Evolutionary conservation across 1,284 basidiomycete genomes (phyloP), one percentile per base, ranked within the genome.

Genomic region (Cryptococcus sp.): DNA sequence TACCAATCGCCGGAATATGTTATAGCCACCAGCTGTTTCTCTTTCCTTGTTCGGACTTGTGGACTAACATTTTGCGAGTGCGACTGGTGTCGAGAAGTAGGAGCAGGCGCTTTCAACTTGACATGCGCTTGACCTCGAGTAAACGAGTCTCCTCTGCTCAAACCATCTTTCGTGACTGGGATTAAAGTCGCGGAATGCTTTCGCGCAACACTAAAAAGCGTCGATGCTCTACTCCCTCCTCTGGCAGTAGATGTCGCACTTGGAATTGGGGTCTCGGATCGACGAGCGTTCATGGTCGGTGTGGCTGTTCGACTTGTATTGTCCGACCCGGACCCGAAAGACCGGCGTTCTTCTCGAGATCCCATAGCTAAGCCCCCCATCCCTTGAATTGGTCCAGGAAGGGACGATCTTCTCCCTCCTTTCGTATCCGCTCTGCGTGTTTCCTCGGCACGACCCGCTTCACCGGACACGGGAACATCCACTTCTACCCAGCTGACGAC

Each of bases 1-100:
- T 94, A 95, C 92, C 92, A 95, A n/a, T 92, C 90, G 13, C 92
- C 92, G 1, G 87, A 85, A 71, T 87, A 93, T 0, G 91, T 95
- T 61, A 95, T 78, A 3, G 89, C 90, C 52, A 94, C 80, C 19
- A 94, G 82, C 70, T 94, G 90, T 65, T 86, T 84, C 65, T 91
- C 86, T n/a, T 76, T 70, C 5, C 55, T 55, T 17, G 46, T 66
- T 44, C 43, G 15, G 25, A 7, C 44, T 29, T 29, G 20, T 5
- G 53, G 10, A 13, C 25, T 46, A 6, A 19, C 45, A 25, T 25
- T 15, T 19, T 17, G n/a, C 17, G n/a, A 19, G 8, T n/a, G n/a
- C n/a, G 41, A 8, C n/a, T 8, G 22, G 15, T n/a, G 1, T n/a
- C n/a, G n/a, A 22, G 43, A 39, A 8, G 43, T 5, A 20, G 8